A percentile compares a stretch with the other conserved stretches of the same genome.
Conservation (phyloP, 2,329 filamentous ascomycete species). For the Arachnomyces sp. region DNA sequence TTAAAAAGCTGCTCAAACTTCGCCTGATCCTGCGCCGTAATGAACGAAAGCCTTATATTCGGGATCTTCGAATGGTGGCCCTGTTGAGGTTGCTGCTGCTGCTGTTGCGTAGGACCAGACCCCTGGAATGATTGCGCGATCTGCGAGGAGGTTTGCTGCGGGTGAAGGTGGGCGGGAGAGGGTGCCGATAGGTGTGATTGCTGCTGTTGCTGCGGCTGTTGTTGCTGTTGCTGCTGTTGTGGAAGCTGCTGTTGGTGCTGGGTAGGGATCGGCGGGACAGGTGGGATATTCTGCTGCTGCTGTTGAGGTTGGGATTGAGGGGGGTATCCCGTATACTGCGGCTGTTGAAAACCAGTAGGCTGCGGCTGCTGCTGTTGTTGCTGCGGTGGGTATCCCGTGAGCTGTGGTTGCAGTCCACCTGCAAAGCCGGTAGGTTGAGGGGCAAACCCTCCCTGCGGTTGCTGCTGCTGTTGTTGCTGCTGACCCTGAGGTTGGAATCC, state of each 20-base stretch:
- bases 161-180: constrained; percentile 44
- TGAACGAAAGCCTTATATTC: constrained; percentile 89
- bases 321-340: constrained; percentile 33
- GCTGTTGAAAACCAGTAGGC: too few relatives aligned
- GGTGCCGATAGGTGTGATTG: constrained; percentile 38
- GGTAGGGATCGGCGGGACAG: constrained; percentile 2
- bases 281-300: constrained; percentile 28
- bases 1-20: constrained; percentile 98
- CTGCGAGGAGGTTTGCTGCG: constrained; percentile 52
- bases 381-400: constrained; percentile 44
- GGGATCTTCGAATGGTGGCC: constrained; percentile 65
- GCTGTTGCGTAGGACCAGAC: constrained; percentile 47
- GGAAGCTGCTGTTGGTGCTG: constrained; percentile 27
- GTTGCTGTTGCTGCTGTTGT: constrained; percentile 23
- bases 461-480: constrained; percentile 47
- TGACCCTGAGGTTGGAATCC: constrained; percentile 30
- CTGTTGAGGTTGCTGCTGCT: constrained; percentile 58
- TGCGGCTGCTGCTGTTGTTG: constrained; percentile 42
- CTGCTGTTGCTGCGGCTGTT: constrained; percentile 22
- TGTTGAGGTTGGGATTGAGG: neutral
- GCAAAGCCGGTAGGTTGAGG: constrained; percentile 62
- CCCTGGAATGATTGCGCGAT: constrained; percentile 56
- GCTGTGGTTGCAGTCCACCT: constrained; percentile 36
- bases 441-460: constrained; percentile 48
- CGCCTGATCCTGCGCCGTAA: constrained; percentile 86